A percentile compares a stretch with the other conserved stretches of the same genome.
Evolutionary conservation across 2,329 filamentous ascomycete species (phyloP).

Genomic region (Fusarium albosuccineum): DNA sequence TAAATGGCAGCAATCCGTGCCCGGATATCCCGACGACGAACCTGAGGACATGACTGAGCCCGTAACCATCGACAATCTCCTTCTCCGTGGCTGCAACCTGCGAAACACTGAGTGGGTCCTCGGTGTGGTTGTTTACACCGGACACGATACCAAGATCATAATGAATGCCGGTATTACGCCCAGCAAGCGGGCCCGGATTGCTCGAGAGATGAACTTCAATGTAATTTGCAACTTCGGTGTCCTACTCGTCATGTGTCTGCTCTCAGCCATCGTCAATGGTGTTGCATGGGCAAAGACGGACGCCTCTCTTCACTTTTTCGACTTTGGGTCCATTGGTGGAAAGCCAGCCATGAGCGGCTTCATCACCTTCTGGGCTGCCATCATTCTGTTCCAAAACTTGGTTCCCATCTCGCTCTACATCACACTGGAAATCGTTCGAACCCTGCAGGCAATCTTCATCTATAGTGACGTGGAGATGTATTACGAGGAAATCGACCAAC

Average conservation of each 20-base stretch:
- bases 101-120: slow-evolving; percentile 97
- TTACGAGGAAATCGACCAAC: slow-evolving; percentile 92
- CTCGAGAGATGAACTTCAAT: slow-evolving; percentile 95
- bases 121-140: slow-evolving; percentile 93
- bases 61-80: slow-evolving; percentile 93
- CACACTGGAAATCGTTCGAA: slow-evolving; percentile 94
- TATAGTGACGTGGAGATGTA: slow-evolving; percentile 98
- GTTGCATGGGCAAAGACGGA: slow-evolving; percentile 81
- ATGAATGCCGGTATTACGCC: slow-evolving; percentile 97
- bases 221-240: slow-evolving; percentile 97
- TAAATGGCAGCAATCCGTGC: slow-evolving; percentile 83
- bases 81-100: slow-evolving; percentile 92
- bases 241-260: slow-evolving; percentile 88
- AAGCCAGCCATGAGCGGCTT: slow-evolving; percentile 85
- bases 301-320: slow-evolving; percentile 84
- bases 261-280: slow-evolving; percentile 88
- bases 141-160: slow-evolving; percentile 99
- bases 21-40: slow-evolving; percentile 71
- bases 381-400: slow-evolving; percentile 98
- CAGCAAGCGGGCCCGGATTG: slow-evolving; percentile 91
- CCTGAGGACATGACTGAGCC: slow-evolving; percentile 88
- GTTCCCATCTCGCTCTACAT: slow-evolving; percentile 98
- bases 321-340: slow-evolving; percentile 85
- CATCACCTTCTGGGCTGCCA: slow-evolving; percentile 94
- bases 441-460: slow-evolving; percentile 95